Evolutionary conservation across 352 stramenopile species (phyloP).

Genomic region (Elongisporangium anandrum): DNA sequence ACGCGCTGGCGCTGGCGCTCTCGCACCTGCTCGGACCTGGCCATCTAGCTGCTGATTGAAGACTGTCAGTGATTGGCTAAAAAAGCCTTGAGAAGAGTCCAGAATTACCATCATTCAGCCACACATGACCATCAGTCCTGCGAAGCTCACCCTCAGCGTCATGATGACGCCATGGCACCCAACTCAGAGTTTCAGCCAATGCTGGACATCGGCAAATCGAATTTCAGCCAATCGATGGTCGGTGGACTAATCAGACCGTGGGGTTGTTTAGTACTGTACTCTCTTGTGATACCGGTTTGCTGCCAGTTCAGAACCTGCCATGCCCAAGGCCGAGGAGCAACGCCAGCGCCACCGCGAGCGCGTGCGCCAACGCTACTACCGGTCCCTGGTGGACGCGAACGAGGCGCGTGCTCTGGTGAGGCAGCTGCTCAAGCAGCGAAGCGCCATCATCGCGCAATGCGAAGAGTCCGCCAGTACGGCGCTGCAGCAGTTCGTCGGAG

Average conservation of each 20-base stretch:
- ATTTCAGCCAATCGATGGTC: not conserved
- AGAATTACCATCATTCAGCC: not conserved
- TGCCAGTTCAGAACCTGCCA: not conserved
- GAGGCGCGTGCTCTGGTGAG: not conserved
- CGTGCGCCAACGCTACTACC: not conserved
- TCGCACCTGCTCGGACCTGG: not conserved
- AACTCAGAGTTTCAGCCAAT: too few species aligned
- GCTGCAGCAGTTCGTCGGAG: constrained; percentile 5
- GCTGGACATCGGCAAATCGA: too few species aligned
- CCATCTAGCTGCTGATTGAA: too few species aligned
- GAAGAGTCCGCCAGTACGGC: not conserved
- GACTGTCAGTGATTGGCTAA: not conserved
- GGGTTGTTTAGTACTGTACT: not conserved
- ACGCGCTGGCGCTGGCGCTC: not conserved
- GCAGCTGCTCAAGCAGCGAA: not conserved
- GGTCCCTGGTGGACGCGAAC: not conserved
- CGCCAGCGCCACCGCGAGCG: not conserved
- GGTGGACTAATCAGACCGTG: not conserved
- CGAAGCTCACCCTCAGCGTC: too few species aligned
- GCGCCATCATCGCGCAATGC: not conserved
- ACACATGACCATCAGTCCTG: too few species aligned
- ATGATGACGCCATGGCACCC: too few species aligned
- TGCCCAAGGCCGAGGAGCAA: not conserved
- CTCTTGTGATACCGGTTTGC: too few species aligned
- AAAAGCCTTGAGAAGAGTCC: too few species aligned